Evolutionary conservation across 345 rosid species (phyloP), one percentile per base, ranked within the genome.

Genomic region (Pistacia atlantica): DNA sequence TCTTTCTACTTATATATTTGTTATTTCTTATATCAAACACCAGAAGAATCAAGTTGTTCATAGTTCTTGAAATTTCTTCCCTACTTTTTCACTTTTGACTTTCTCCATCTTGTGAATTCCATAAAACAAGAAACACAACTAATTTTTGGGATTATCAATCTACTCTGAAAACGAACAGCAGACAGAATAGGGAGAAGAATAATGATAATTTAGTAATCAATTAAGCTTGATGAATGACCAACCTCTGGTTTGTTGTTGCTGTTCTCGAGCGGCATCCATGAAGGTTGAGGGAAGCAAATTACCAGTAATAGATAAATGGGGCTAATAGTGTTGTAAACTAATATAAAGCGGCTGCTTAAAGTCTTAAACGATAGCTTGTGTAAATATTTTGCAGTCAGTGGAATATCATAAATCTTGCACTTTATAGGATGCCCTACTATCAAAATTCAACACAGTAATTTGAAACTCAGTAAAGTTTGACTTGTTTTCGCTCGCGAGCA

Each of bases 251-350:
- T 79, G 76, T 3, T n/a, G 75, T 38, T 68, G 68, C 58, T 67
- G 68, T 51, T 73, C 80, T 60, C 5, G 66, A 72, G 72, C 65
- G 56, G 66, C 67, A 77, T 72, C 82, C 85, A 82, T 76, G 82
- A 66, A 66, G 67, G 37, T 65, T 54, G 42, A 45, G 48, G 7
- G 46, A 42, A 42, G 46, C 6, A 42, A 42, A 42, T 5, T 42
- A 42, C 8, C 46, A 42, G 46, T 1, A 42, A 42, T 7, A 7
- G 46, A 42, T 7, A 8, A 42, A 1, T 7, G 9, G 46, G 46
- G 9, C 46, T 42, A 42, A 42, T 42, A 42, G 46, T 42, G 8
- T 8, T 46, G 16, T 54, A 25, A 25, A 25, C 25, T 0, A 25
- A 25, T 25, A 25, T 25, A 4, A 5, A 54, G 17, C 17, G 2